These are phyloP conservation scores for Jasminum sambac DNA, from an alignment of 257 asterid genomes.

Conservation along the genomic window DNA sequence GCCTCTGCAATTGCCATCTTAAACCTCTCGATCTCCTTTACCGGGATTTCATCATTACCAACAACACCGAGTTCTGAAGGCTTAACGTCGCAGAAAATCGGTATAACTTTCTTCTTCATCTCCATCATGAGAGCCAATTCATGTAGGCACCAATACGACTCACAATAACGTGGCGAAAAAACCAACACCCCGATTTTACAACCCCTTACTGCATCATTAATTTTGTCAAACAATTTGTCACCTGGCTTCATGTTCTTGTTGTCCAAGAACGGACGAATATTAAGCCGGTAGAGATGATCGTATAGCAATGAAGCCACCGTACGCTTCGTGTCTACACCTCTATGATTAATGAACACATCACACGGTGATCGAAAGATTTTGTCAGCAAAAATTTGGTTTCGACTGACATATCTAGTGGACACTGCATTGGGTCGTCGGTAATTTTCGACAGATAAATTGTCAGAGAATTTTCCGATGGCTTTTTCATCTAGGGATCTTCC, in stretches of 20 bases:
- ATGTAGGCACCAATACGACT: conserved; percentile 55
- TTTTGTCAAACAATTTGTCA: conserved; percentile 51
- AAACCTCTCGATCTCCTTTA: conserved; percentile 36
- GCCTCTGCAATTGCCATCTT: conserved; percentile 50
- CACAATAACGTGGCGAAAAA: conserved; percentile 53
- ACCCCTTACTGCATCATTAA: conserved; percentile 35
- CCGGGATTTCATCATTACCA: conserved; percentile 1
- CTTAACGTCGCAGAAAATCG: conserved; percentile 54
- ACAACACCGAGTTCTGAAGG: conserved; percentile 44
- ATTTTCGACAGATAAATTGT: neutral
- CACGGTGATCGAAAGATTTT: conserved; percentile 23
- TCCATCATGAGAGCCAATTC: conserved; percentile 51
- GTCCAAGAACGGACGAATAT: conserved; percentile 46
- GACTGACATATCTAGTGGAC: neutral
- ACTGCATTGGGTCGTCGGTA: neutral
- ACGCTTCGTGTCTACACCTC: conserved; percentile 53
- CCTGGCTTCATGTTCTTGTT: conserved; percentile 64
- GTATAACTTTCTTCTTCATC: conserved; percentile 42
- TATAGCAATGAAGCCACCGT: conserved; percentile 42
- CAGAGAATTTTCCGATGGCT: neutral
- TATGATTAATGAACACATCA: conserved; percentile 60
- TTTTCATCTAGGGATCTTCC: neutral
- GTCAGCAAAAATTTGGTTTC: conserved; percentile 1
- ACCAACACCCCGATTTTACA: conserved; percentile 55
- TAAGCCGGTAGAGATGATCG: conserved; percentile 35